phyloP scores from a whole-genome alignment of 2,329 filamentous ascomycete genomes.

The Ophiostoma perfectum region DNA sequence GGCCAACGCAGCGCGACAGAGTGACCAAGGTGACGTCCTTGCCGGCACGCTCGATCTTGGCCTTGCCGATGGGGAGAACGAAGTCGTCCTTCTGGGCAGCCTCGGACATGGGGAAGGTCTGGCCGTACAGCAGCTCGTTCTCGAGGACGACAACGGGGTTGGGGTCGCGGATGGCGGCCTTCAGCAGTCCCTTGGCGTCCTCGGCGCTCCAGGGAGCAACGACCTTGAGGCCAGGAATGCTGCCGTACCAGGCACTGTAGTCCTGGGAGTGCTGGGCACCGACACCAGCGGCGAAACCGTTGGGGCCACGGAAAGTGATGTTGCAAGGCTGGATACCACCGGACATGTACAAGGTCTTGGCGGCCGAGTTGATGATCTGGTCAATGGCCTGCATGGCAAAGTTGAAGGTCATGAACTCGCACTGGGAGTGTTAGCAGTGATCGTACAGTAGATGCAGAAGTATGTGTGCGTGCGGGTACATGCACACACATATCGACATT shows the following conservation, averaged over 20 bases:
- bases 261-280: slow-evolving; percentile 98
- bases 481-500: too few species aligned
- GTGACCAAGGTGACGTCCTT: slow-evolving; percentile 96
- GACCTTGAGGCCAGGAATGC: slow-evolving; percentile 95
- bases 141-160: slow-evolving; percentile 92
- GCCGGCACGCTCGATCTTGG: slow-evolving; percentile 94
- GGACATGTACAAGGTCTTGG: slow-evolving; percentile 99
- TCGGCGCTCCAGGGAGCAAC: slow-evolving; percentile 94
- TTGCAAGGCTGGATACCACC: slow-evolving; percentile 99
- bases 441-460: neutral
- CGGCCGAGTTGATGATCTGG: slow-evolving; percentile 97
- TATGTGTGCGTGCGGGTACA: neutral
- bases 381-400: slow-evolving; percentile 99
- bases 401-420: slow-evolving; percentile 99
- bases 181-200: slow-evolving; percentile 95
- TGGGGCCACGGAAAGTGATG: slow-evolving; percentile 98
- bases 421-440: slow-evolving; percentile 45
- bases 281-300: slow-evolving; percentile 94
- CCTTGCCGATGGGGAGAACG: slow-evolving; percentile 95
- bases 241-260: slow-evolving; percentile 97
- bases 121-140: slow-evolving; percentile 88
- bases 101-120: slow-evolving; percentile 94
- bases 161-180: slow-evolving; percentile 95
- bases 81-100: slow-evolving; percentile 95
- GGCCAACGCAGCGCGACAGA: slow-evolving; percentile 90